These are phyloP conservation scores for Chytridium lagenaria DNA, from an alignment of 371 early-diverging fungal genomes.

Conservation along the genomic window DNA sequence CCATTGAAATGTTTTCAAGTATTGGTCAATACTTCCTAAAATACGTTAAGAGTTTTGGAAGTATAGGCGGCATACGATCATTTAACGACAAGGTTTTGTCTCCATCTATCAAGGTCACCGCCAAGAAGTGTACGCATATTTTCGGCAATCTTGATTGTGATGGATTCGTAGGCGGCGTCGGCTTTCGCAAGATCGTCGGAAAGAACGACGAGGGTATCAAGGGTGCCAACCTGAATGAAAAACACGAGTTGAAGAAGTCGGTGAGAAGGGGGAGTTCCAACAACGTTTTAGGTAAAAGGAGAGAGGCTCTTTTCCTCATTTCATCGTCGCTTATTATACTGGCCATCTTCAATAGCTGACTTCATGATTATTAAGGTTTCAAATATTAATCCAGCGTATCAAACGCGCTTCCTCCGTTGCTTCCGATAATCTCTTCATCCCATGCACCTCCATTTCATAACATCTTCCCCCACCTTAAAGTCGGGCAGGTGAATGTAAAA, in stretches of 20 bases:
- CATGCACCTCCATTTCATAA: background rate
- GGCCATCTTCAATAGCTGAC: no score
- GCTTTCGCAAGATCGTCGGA: slow-evolving; percentile 90
- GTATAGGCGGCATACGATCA: slow-evolving; percentile 80
- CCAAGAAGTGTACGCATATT: slow-evolving; percentile 69
- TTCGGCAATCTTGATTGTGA: slow-evolving; percentile 81
- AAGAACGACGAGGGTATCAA: slow-evolving; percentile 86
- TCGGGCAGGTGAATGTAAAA: slow-evolving; percentile 72
- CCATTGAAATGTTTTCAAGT: slow-evolving; percentile 88
- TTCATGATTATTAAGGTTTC: no score
- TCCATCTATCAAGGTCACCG: slow-evolving; percentile 59
- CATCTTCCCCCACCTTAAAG: slow-evolving; percentile 73
- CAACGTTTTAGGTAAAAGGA: background rate
- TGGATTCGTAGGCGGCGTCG: slow-evolving; percentile 77
- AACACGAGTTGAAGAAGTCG: background rate
- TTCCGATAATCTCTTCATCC: background rate
- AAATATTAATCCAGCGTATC: background rate
- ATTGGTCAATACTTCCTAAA: no score
- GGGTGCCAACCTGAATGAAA: slow-evolving; percentile 81
- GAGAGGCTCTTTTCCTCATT: background rate
- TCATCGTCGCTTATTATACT: background rate
- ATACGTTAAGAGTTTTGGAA: no score
- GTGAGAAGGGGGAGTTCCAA: background rate
- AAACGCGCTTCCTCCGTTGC: background rate
- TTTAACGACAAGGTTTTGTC: slow-evolving; percentile 72